phyloP scores from a whole-genome alignment of 768 basidiomycete genomes.

The Pleurotus cornucopiae region DNA sequence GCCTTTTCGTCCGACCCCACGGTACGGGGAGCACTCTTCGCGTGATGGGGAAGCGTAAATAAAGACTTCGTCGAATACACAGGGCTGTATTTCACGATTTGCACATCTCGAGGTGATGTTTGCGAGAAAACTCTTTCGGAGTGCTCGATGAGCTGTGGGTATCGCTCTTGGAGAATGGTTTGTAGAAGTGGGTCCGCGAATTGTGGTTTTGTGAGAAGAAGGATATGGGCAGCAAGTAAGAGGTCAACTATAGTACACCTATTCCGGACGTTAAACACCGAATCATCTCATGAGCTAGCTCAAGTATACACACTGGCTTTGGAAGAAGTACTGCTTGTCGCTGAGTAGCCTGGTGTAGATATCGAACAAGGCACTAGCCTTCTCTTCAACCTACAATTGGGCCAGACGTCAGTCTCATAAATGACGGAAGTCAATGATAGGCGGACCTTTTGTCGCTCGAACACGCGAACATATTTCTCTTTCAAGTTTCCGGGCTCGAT shows the following conservation, averaged over 20 bases:
- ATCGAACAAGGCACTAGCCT: conserved; percentile 51
- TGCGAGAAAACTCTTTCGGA: conserved; percentile 44
- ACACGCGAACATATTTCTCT: conserved; percentile 45
- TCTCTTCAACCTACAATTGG: conserved; percentile 47
- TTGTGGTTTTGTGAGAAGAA: conserved; percentile 53
- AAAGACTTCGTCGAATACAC: conserved; percentile 34
- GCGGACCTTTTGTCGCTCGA: conserved; percentile 62
- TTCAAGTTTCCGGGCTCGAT: conserved; percentile 25
- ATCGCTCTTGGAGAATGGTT: conserved; percentile 49
- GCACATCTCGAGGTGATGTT: conserved; percentile 18
- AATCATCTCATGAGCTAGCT: too few relatives aligned
- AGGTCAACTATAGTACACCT: conserved; percentile 67
- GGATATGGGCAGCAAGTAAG: conserved; percentile 62
- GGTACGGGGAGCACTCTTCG: background rate
- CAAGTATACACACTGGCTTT: conserved; percentile 32
- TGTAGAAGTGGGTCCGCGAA: conserved; percentile 60
- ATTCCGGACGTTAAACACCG: background rate
- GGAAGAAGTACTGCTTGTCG: conserved; percentile 46
- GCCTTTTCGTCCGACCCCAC: conserved; percentile 14
- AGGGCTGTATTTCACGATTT: conserved; percentile 13
- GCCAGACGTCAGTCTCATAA: background rate
- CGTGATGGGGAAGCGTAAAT: conserved; percentile 23
- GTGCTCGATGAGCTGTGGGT: conserved; percentile 54
- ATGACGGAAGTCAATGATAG: background rate
- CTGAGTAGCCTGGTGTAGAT: conserved; percentile 55